Evolutionary conservation across 805 yeast genomes (phyloP).

Genomic region (Wickerhamomyces rabaulensis): DNA sequence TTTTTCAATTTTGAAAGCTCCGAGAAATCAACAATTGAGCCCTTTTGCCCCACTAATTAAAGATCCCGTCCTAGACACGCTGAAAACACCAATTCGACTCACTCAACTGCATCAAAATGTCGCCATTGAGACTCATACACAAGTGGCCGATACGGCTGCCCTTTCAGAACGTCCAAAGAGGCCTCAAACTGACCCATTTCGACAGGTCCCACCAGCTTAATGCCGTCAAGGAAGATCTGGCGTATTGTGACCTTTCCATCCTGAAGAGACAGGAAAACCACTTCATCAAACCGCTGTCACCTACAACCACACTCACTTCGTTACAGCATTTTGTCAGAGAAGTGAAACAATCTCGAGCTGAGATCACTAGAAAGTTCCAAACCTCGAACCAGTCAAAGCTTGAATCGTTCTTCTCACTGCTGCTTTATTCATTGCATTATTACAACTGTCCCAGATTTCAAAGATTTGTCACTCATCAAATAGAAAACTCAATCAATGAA

Average conservation of each 20-base stretch:
- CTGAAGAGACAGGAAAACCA: constrained; percentile 1
- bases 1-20: too few species aligned
- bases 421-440: constrained; percentile 15
- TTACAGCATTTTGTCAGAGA: constrained; percentile 11
- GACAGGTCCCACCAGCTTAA: not conserved
- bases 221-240: constrained; percentile 1
- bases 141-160: not conserved
- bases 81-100: too few species aligned
- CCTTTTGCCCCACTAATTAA: too few species aligned
- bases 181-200: constrained; percentile 1
- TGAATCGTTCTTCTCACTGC: constrained; percentile 11
- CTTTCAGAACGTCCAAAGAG: not conserved
- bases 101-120: not conserved
- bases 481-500: not conserved
- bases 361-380: not conserved
- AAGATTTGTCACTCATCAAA: not conserved
- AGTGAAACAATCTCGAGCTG: not conserved
- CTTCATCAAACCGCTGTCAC: not conserved
- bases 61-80: too few species aligned
- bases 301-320: constrained; percentile 10
- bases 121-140: not conserved
- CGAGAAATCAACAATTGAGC: too few species aligned
- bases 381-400: constrained; percentile 3
- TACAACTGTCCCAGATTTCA: constrained; percentile 11
- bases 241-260: constrained; percentile 4